Percentiles rank a stretch among this genome's conserved stretches.
phyloP scores from a whole-genome alignment of 2,329 filamentous ascomycete genomes.

The Fusarium globosum region DNA sequence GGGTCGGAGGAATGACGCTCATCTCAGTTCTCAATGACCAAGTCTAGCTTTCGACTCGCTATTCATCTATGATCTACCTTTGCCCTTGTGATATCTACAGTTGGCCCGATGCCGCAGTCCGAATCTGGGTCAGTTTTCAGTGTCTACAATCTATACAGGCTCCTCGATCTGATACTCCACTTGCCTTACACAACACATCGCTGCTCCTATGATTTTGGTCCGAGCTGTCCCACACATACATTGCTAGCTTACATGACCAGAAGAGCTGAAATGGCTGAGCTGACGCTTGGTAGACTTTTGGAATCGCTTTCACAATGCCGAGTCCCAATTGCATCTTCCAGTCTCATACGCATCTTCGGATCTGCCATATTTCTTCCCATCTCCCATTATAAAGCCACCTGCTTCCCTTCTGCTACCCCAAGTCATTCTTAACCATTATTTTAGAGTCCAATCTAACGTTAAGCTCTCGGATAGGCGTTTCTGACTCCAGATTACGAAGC shows the following conservation, averaged over 20 bases:
- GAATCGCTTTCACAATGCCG: not conserved
- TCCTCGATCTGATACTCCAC: too few species aligned
- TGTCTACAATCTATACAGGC: too few species aligned
- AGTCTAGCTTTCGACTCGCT: not conserved
- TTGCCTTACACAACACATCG: not conserved
- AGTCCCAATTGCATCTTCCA: too few species aligned
- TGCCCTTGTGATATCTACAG: rapidly evolving
- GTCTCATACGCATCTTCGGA: not conserved
- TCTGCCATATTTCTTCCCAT: not conserved
- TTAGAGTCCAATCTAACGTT: not conserved
- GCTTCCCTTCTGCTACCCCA: not conserved
- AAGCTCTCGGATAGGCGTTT: too few species aligned
- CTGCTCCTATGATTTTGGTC: not conserved
- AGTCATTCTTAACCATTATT: rapidly evolving
- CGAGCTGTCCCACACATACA: not conserved
- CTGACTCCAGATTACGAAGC: too few species aligned
- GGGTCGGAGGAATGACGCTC: not conserved
- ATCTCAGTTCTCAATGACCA: too few species aligned
- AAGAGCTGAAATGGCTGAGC: not conserved
- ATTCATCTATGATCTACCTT: rapidly evolving
- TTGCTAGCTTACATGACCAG: not conserved
- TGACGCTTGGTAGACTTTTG: rapidly evolving
- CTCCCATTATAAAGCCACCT: not conserved
- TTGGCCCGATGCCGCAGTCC: rapidly evolving
- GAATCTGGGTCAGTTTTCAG: rapidly evolving